A percentile compares a stretch with the other conserved stretches of the same genome.
Evolutionary conservation across 495 filamentous ascomycete genomes (phyloP).

Genomic region (Letharia columbiana): DNA sequence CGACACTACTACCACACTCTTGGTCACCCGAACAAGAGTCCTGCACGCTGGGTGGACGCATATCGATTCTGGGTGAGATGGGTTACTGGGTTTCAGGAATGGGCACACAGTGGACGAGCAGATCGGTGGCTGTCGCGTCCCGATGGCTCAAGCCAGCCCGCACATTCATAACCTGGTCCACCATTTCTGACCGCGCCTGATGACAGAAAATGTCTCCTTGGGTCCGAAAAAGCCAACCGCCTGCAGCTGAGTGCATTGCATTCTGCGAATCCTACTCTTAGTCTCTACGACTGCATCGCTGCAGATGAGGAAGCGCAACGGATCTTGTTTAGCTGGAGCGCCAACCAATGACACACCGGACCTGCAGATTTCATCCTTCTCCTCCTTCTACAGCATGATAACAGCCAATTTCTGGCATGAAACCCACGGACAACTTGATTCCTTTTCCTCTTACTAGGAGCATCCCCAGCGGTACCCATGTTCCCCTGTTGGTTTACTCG

Average conservation of each 20-base stretch:
- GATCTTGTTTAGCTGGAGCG: neutral
- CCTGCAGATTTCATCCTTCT: constrained; percentile 1
- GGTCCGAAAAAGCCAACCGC: constrained; percentile 3
- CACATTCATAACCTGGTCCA: constrained; percentile 4
- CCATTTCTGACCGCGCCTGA: neutral
- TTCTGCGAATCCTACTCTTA: neutral
- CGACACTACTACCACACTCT: neutral
- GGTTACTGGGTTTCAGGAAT: neutral
- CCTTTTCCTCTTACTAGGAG: neutral
- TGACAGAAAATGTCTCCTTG: neutral
- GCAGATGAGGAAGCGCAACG: constrained; percentile 2
- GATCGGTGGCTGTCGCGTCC: constrained; percentile 4
- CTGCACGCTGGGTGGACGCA: neutral
- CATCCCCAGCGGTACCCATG: neutral
- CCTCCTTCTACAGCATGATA: neutral
- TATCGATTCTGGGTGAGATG: neutral
- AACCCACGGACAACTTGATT: neutral
- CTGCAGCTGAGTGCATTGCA: neutral
- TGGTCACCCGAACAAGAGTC: neutral
- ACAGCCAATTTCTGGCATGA: neutral
- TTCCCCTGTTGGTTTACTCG: neutral
- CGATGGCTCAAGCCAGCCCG: constrained; percentile 3
- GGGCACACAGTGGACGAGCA: neutral
- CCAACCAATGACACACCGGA: neutral
- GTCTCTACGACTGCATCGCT: neutral